Evolutionary conservation across 2,329 filamentous ascomycete genomes (phyloP).

Genomic region (Paecilomyces dactylethromorphus): DNA sequence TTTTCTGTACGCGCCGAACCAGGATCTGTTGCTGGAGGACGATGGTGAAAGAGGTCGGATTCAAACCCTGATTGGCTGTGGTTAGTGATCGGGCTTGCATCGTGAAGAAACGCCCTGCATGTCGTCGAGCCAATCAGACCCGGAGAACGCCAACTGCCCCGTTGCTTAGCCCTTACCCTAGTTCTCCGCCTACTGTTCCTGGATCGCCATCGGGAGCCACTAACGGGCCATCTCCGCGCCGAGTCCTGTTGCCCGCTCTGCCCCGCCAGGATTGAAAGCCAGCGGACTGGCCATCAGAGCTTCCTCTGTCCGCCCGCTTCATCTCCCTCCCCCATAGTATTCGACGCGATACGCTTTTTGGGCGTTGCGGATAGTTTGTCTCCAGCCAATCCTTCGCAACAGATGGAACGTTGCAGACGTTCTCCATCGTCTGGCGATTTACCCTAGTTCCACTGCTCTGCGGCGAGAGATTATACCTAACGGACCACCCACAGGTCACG

Average conservation of each 20-base stretch:
- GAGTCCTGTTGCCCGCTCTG: not conserved
- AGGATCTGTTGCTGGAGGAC: not conserved
- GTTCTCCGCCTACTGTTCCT: constrained; percentile 1
- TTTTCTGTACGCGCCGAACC: constrained; percentile 1
- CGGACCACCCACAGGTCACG: not conserved
- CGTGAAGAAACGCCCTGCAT: constrained; percentile 17
- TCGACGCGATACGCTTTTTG: not conserved
- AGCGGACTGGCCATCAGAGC: no score
- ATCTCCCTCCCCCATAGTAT: not conserved
- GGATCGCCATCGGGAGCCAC: not conserved
- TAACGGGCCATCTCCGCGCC: not conserved
- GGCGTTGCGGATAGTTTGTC: not conserved
- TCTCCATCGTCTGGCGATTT: not conserved
- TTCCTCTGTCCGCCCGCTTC: no score
- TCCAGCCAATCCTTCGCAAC: not conserved
- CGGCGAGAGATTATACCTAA: no score
- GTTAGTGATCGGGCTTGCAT: constrained; percentile 10
- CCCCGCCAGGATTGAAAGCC: not conserved
- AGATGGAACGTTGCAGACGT: not conserved
- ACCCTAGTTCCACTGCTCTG: no score
- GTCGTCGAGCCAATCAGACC: constrained; percentile 8
- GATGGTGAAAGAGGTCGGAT: not conserved
- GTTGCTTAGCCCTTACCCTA: constrained; percentile 2
- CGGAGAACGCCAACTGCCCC: constrained; percentile 4
- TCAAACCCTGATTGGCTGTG: not conserved